These are phyloP conservation scores for Microbotryomycetes sp. DNA, from an alignment of 1,284 basidiomycete species.

Conservation along the genomic window DNA sequence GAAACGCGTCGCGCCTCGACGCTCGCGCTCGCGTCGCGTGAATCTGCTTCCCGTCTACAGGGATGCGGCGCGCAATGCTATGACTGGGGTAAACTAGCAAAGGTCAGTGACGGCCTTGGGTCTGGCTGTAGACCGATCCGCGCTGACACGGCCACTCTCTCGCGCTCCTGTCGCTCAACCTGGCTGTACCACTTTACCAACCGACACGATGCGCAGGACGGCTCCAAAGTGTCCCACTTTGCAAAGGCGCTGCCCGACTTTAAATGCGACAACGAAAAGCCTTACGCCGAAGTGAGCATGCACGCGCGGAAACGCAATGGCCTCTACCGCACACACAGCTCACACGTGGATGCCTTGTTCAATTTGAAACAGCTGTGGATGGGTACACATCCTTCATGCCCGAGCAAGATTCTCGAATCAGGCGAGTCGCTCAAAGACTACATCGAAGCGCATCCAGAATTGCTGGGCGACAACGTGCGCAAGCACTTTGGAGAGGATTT, in stretches of 20 bases:
- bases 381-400: constrained; percentile 89
- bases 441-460: constrained; percentile 56
- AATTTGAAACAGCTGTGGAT: constrained; percentile 75
- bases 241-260: constrained; percentile 49
- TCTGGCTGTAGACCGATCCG: neutral
- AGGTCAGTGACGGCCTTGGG: constrained; percentile 9
- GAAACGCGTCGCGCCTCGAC: too few species aligned
- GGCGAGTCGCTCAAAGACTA: constrained; percentile 52
- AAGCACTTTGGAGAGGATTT: constrained; percentile 61
- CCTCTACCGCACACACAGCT: neutral
- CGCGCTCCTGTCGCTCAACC: neutral
- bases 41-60: constrained; percentile 1
- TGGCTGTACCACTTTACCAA: neutral
- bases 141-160: neutral
- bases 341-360: neutral
- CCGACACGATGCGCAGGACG: constrained; percentile 16
- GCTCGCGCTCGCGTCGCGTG: neutral
- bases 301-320: neutral
- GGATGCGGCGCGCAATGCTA: constrained; percentile 41
- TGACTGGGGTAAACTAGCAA: constrained; percentile 53
- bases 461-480: constrained; percentile 58
- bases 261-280: constrained; percentile 50
- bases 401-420: constrained; percentile 56
- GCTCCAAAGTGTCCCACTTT: constrained; percentile 49
- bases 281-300: constrained; percentile 55